These are phyloP conservation scores for Centaurea solstitialis DNA, from an alignment of 129 eudicot species.

Conservation along the genomic window DNA sequence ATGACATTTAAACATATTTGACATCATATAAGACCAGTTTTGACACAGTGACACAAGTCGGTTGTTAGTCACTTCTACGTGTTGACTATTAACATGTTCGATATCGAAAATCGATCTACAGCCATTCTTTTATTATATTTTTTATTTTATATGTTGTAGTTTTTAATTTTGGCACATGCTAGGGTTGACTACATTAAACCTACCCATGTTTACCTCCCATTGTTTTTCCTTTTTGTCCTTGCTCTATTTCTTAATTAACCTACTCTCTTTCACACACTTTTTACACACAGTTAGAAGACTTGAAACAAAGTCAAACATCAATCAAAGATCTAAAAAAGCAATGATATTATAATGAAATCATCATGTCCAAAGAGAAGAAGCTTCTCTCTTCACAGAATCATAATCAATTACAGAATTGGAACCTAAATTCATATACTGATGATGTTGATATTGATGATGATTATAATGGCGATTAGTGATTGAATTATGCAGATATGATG, in stretches of 20 bases:
- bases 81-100: not conserved
- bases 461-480: conserved; percentile 38
- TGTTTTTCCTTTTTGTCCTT: conserved; percentile 12
- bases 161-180: conserved; percentile 45
- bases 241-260: not conserved
- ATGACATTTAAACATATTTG: too few relatives aligned
- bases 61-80: not conserved
- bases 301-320: conserved; percentile 4
- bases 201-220: conserved; percentile 35
- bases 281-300: conserved; percentile 4
- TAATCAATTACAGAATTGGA: conserved; percentile 45
- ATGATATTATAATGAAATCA: conserved; percentile 40
- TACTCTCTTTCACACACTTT: conserved; percentile 36
- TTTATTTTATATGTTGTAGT: not conserved
- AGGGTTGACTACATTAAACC: conserved; percentile 56
- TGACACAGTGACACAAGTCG: not conserved
- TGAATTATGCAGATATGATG: conserved; percentile 39
- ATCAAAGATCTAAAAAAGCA: conserved; percentile 6
- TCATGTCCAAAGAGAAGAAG: conserved; percentile 70
- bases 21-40: not conserved
- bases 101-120: conserved; percentile 4
- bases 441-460: too few relatives aligned
- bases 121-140: not conserved
- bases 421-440: conserved; percentile 49
- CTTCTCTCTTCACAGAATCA: conserved; percentile 61